Percentiles rank a stretch among this genome's conserved stretches.
phyloP scores from a whole-genome alignment of 257 asterid genomes.

The Euphrasia confusa region DNA sequence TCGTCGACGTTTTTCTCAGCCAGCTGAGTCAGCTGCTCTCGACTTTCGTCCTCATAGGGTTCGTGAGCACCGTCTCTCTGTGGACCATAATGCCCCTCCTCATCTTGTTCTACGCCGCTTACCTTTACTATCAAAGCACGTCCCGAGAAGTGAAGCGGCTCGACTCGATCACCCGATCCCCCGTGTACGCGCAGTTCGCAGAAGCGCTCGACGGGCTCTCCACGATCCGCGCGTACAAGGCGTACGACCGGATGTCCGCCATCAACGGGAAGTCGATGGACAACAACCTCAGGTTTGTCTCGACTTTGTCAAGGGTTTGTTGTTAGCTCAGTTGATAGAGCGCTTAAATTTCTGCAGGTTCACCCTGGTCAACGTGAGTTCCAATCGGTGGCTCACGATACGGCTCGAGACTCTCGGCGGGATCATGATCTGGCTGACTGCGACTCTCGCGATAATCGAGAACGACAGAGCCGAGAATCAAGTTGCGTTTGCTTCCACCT shows the following conservation, averaged over 20 bases:
- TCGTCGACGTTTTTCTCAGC: slow-evolving; percentile 45
- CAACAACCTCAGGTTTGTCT: slow-evolving; percentile 40
- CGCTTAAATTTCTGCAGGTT: slow-evolving; percentile 25
- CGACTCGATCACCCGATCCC: slow-evolving; percentile 75
- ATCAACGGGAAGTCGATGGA: slow-evolving; percentile 74
- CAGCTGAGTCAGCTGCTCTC: slow-evolving; percentile 69
- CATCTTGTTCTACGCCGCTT: slow-evolving; percentile 61
- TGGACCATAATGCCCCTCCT: slow-evolving; percentile 85
- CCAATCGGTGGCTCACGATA: slow-evolving; percentile 78
- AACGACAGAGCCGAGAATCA: slow-evolving; percentile 54
- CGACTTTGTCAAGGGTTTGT: too few relatives aligned
- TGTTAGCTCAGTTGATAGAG: too few relatives aligned
- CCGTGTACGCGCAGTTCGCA: slow-evolving; percentile 80
- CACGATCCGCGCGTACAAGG: slow-evolving; percentile 76
- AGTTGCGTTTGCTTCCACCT: slow-evolving; percentile 68
- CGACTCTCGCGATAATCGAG: slow-evolving; percentile 74
- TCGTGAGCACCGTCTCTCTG: slow-evolving; percentile 61
- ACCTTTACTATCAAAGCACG: slow-evolving; percentile 77
- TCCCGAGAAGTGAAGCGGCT: slow-evolving; percentile 79
- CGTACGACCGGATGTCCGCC: slow-evolving; percentile 55
- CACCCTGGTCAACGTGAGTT: slow-evolving; percentile 57
- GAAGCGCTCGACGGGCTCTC: slow-evolving; percentile 74
- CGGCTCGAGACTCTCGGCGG: slow-evolving; percentile 72
- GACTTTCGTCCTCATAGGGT: slow-evolving; percentile 66
- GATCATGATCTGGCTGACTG: slow-evolving; percentile 75